A percentile compares a stretch with the other conserved stretches of the same genome.
phyloP scores from a whole-genome alignment of 2,329 filamentous ascomycete species.

The Hypoxylon sp. region DNA sequence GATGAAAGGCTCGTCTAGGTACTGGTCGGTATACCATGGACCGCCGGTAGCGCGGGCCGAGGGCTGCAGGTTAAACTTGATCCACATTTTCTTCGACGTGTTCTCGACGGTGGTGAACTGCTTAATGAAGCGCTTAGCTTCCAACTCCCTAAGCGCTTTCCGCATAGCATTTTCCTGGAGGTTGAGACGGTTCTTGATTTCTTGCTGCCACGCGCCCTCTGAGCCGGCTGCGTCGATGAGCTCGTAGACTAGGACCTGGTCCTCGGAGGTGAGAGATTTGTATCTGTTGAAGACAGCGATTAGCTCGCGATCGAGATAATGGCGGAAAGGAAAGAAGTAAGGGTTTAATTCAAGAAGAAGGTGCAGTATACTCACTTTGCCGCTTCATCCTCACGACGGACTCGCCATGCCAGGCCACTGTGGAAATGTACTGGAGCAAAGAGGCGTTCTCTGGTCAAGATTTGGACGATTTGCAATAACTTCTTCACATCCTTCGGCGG shows the following conservation, averaged over 20 bases:
- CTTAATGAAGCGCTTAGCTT: slow-evolving; percentile 84
- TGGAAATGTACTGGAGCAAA: slow-evolving; percentile 64
- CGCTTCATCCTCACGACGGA: slow-evolving; percentile 71
- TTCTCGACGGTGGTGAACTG: slow-evolving; percentile 93
- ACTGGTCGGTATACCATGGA: slow-evolving; percentile 93
- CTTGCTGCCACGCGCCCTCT: slow-evolving; percentile 92
- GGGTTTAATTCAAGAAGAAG: background rate
- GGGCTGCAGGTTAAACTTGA: slow-evolving; percentile 85
- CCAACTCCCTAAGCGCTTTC: slow-evolving; percentile 85
- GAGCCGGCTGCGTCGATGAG: slow-evolving; percentile 87
- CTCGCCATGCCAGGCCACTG: slow-evolving; percentile 67
- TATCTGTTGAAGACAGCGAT: slow-evolving; percentile 60
- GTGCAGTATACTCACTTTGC: slow-evolving; percentile 65
- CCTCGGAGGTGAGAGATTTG: slow-evolving; percentile 73
- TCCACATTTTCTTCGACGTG: slow-evolving; percentile 94
- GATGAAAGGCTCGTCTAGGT: slow-evolving; percentile 90
- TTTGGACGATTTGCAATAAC: slow-evolving; percentile 69
- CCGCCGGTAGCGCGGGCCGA: slow-evolving; percentile 93
- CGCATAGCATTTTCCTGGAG: slow-evolving; percentile 87
- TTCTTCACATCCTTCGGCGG: slow-evolving; percentile 68
- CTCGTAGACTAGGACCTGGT: slow-evolving; percentile 86
- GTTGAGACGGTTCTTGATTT: slow-evolving; percentile 82
- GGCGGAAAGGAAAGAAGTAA: background rate
- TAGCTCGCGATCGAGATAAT: slow-evolving; percentile 5
- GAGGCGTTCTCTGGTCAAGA: slow-evolving; percentile 71